Conservation (phyloP, 495 filamentous ascomycete species). For the Filosporella fistucella region DNA sequence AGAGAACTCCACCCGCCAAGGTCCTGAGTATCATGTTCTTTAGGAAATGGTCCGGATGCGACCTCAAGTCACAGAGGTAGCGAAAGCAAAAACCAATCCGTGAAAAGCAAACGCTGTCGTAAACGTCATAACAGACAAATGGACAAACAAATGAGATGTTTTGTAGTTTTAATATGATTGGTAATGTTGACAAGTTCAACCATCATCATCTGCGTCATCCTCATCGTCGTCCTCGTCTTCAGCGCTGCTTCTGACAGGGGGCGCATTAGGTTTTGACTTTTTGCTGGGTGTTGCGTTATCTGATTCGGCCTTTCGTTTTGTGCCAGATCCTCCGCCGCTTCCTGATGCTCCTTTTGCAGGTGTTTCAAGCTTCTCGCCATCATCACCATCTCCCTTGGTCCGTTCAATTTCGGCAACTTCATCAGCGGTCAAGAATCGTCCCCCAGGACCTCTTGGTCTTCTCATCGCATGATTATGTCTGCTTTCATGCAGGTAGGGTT, state of each 20-base stretch:
- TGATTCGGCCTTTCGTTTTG: slow-evolving; percentile 34
- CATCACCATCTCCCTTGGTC: slow-evolving; percentile 38
- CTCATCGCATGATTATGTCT: slow-evolving; percentile 99
- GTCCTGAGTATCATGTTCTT: neutral
- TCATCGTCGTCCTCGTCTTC: slow-evolving; percentile 45
- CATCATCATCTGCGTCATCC: slow-evolving; percentile 43
- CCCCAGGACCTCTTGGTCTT: slow-evolving; percentile 90
- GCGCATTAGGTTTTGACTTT: slow-evolving; percentile 45
- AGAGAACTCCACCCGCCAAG: slow-evolving; percentile 13
- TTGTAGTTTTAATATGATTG: too few relatives aligned
- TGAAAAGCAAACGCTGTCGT: slow-evolving; percentile 25
- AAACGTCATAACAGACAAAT: slow-evolving; percentile 24
- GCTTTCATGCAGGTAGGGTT: slow-evolving; percentile 98
- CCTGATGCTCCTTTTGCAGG: slow-evolving; percentile 37
- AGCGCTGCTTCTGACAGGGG: slow-evolving; percentile 23
- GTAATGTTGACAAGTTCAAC: slow-evolving; percentile 16
- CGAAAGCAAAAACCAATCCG: slow-evolving; percentile 8
- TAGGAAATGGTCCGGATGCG: slow-evolving; percentile 1
- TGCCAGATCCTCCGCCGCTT: slow-evolving; percentile 35
- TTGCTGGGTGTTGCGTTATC: slow-evolving; percentile 43
- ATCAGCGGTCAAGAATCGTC: slow-evolving; percentile 95
- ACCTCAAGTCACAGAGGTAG: slow-evolving; percentile 14
- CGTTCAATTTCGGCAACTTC: slow-evolving; percentile 90
- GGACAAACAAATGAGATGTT: slow-evolving; percentile 11
- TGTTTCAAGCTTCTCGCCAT: slow-evolving; percentile 27